phyloP scores from a whole-genome alignment of 371 early-diverging fungal species.

The Circinella minor region DNA sequence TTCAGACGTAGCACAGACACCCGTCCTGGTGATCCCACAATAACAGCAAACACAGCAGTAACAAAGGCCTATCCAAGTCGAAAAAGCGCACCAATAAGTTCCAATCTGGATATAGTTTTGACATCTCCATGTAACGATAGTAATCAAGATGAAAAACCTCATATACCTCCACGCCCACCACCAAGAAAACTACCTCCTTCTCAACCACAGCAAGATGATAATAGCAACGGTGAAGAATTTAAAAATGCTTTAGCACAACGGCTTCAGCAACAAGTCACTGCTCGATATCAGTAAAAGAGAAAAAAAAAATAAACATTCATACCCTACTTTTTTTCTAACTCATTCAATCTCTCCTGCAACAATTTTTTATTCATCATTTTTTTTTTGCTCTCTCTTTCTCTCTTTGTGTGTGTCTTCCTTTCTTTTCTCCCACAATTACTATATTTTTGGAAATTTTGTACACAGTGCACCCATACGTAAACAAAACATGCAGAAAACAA shows the following conservation, averaged over 20 bases:
- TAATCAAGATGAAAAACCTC: conserved; percentile 8
- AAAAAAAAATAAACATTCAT: background rate
- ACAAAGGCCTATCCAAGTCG: background rate
- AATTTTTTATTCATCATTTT: no score
- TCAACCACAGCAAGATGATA: conserved; percentile 6
- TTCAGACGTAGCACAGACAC: conserved; percentile 25
- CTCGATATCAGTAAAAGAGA: conserved; percentile 8
- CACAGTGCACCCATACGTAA: no score
- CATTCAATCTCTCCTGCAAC: background rate
- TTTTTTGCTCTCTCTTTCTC: no score
- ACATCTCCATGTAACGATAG: background rate
- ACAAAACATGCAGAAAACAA: no score
- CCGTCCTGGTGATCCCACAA: conserved; percentile 7
- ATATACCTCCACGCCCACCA: conserved; percentile 25
- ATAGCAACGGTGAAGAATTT: conserved; percentile 14
- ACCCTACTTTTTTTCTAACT: background rate
- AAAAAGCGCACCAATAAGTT: background rate
- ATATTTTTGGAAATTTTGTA: no score
- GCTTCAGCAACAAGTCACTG: conserved; percentile 20
- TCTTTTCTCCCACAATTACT: no score
- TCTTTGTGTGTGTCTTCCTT: no score
- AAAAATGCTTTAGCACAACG: conserved; percentile 18
- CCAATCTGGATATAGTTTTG: conserved; percentile 5
- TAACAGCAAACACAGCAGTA: background rate
- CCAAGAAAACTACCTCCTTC: conserved; percentile 18